Conservation (phyloP, 225 moss, liverwort and hornwort genomes). For the Straminergon stramineum region DNA sequence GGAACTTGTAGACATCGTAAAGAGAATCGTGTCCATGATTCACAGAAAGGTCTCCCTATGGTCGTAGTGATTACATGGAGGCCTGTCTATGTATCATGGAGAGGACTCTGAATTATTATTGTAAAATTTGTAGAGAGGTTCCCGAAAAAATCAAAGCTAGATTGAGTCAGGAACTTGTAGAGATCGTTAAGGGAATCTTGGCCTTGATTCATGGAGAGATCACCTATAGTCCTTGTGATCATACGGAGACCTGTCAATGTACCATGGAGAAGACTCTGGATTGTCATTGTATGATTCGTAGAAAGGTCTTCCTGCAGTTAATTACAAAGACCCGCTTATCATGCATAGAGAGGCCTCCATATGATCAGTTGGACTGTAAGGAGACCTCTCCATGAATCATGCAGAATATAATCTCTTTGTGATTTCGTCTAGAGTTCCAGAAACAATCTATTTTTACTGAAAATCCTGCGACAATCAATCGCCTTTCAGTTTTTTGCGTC, state of each 20-base stretch:
- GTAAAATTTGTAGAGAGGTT: background rate
- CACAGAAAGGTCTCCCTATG: too few relatives aligned
- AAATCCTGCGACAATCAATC: background rate
- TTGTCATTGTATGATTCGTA: background rate
- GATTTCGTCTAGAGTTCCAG: background rate
- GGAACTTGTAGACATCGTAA: background rate
- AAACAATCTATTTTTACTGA: background rate
- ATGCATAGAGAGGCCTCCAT: background rate
- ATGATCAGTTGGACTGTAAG: background rate
- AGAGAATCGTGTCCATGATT: background rate
- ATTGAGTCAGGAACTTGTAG: too few relatives aligned
- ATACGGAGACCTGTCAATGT: background rate
- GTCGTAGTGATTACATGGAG: background rate
- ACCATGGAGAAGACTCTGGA: background rate
- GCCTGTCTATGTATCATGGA: background rate
- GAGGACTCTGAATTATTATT: too few relatives aligned
- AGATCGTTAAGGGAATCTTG: too few relatives aligned
- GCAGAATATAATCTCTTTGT: background rate
- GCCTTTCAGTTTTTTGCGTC: too few relatives aligned
- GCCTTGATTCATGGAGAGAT: background rate
- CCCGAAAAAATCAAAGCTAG: too few relatives aligned
- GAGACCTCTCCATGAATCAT: background rate
- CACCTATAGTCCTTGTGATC: background rate
- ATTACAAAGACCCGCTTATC: background rate
- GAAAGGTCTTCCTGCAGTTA: background rate